A percentile compares a stretch with the other conserved stretches of the same genome.
Evolutionary conservation across 371 early-diverging fungal genomes (phyloP).

Genomic region (Lichtheimia hyalospora): DNA sequence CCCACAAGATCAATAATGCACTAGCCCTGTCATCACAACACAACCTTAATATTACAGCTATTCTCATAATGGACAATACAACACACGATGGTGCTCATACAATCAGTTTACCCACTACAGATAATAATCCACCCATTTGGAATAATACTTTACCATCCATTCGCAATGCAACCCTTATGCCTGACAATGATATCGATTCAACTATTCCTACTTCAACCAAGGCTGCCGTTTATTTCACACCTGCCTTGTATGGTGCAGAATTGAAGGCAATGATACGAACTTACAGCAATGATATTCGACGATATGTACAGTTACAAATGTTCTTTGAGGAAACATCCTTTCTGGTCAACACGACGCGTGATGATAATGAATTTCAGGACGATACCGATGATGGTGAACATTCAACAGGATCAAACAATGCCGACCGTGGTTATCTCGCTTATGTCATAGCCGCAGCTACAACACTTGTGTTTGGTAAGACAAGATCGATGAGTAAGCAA

Average conservation of each 20-base stretch:
- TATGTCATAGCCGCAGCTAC: slow-evolving; percentile 41
- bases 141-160: slow-evolving; percentile 15
- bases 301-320: slow-evolving; percentile 4
- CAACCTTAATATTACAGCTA: slow-evolving; percentile 23
- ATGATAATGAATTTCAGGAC: neutral
- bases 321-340: slow-evolving; percentile 5
- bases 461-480: slow-evolving; percentile 37
- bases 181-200: slow-evolving; percentile 28
- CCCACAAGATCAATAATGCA: slow-evolving; percentile 29
- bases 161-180: slow-evolving; percentile 30
- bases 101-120: slow-evolving; percentile 6
- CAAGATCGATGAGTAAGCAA: no score
- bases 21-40: slow-evolving; percentile 18
- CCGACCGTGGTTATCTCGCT: slow-evolving; percentile 31
- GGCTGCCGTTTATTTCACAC: slow-evolving; percentile 24
- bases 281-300: neutral
- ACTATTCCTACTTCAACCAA: slow-evolving; percentile 5
- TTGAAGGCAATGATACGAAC: neutral
- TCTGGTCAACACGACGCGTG: neutral
- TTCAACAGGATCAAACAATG: neutral
- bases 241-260: slow-evolving; percentile 17
- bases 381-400: neutral
- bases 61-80: slow-evolving; percentile 33
- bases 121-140: slow-evolving; percentile 23
- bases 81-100: neutral